Base-by-base conservation (phyloP, 1,284 basidiomycete genomes). In the Testicularia cyperi region DNA sequence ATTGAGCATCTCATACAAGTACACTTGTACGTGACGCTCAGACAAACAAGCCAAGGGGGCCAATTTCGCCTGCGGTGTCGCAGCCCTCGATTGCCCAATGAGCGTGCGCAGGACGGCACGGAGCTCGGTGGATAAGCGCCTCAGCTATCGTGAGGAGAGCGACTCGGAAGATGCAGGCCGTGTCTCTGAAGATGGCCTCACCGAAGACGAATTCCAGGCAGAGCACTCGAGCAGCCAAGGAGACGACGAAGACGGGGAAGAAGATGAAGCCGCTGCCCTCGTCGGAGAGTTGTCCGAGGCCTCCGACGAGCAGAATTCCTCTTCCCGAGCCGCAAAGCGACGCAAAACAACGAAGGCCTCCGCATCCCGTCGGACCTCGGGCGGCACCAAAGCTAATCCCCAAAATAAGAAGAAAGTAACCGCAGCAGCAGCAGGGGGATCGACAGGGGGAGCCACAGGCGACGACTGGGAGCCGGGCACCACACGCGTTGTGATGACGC, bases 31-130 rank as follows among this genome's bases (percentile, higher is more conserved):
- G n/a, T n/a, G n/a, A n/a, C n/a, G n/a, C n/a, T n/a, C n/a, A n/a
- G n/a, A n/a, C n/a, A n/a, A n/a, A n/a, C n/a, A n/a, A n/a, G n/a
- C n/a, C n/a, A n/a, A n/a, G n/a, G n/a, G n/a, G n/a, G n/a, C n/a
- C n/a, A n/a, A n/a, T n/a, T n/a, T n/a, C n/a, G n/a, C n/a, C n/a
- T n/a, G n/a, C n/a, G n/a, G n/a, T n/a, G n/a, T n/a, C n/a, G n/a
- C n/a, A n/a, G n/a, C n/a, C n/a, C n/a, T n/a, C n/a, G n/a, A n/a
- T n/a, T n/a, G n/a, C n/a, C n/a, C n/a, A 4, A 57, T 57, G 54
- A 38, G 34, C 35, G 44, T 44, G n/a, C 40, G 55, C 32, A 42
- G 54, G 39, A 49, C 54, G 16, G 46, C 46, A 30, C 40, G 54
- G 21, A 35, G 42, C 13, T 56, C 42, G 8, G 23, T 38, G 1